Base-by-base conservation (phyloP, 352 stramenopile genomes). In the Globisporangium okanoganense region DNA sequence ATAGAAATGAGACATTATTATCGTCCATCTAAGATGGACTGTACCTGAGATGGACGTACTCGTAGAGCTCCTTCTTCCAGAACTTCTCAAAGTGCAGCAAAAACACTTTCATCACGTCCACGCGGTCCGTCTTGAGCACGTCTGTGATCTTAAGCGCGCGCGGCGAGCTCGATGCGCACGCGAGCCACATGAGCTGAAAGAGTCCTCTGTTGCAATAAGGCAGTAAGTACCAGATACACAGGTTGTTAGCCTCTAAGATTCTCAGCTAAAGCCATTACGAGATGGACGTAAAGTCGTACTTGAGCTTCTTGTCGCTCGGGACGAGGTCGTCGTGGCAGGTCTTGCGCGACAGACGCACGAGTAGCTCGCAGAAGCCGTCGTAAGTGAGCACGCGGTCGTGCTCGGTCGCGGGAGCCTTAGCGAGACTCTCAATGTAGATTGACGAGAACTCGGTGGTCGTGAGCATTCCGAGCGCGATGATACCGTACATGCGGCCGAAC, bases 151-250 rank as follows among this genome's bases (percentile, higher is more conserved):
- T 82, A 29, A 90, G 63, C 27, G 69, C 63, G 5, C 71, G 76
- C 22, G 69, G 74, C 20, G 78, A 88, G 44, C 61, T 72, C 10
- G 79, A 84, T 22, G 79, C 67, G 16, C 77, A 85, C 25, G 76
- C 73, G 36, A 94, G 67, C 84, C 84, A 94, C 84, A 94, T 94
- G 47, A 92, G 64, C 67, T 94, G 84, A 57, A 94, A 88, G 16
- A 94, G 69, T 0, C 77, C 80, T 56, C 77, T 87, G 50, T n/a
- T n/a, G n/a, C n/a, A n/a, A n/a, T n/a, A n/a, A n/a, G n/a, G n/a
- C n/a, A n/a, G n/a, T n/a, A n/a, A n/a, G n/a, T n/a, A n/a, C n/a
- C n/a, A n/a, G n/a, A n/a, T n/a, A n/a, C n/a, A n/a, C n/a, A n/a
- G n/a, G n/a, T n/a, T n/a, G n/a, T n/a, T n/a, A n/a, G n/a, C n/a